Evolutionary conservation across 179 eudicot genomes (phyloP).

Genomic region (Vitellaria paradoxa): DNA sequence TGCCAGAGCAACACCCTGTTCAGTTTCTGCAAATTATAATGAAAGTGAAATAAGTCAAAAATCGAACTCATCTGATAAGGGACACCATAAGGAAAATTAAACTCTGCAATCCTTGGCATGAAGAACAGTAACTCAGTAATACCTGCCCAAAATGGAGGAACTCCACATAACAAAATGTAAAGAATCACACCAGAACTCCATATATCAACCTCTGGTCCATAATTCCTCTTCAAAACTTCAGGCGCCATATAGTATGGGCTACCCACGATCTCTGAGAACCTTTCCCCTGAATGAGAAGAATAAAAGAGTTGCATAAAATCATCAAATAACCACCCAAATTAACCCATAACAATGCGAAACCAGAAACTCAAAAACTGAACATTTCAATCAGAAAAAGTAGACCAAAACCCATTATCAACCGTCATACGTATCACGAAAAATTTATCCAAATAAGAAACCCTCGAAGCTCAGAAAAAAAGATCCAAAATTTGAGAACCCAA

Average conservation of each 20-base stretch:
- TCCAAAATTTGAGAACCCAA: not conserved
- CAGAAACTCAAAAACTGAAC: not conserved
- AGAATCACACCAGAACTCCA: conserved; percentile 98
- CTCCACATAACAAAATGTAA: conserved; percentile 83
- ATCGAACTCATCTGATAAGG: not conserved
- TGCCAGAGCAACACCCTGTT: conserved; percentile 83
- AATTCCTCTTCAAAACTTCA: conserved; percentile 82
- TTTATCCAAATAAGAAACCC: not conserved
- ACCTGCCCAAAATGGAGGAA: conserved; percentile 99
- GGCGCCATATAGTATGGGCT: conserved; percentile 98
- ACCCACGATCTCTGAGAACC: conserved; percentile 84
- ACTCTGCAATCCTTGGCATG: not conserved
- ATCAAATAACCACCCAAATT: not conserved
- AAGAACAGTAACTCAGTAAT: not conserved
- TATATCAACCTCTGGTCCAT: conserved; percentile 89
- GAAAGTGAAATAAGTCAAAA: not conserved
- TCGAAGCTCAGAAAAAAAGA: not conserved
- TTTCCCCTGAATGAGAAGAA: conserved; percentile 46
- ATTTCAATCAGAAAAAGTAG: not conserved
- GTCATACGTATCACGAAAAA: not conserved
- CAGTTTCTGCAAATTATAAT: conserved; percentile 53
- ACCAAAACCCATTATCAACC: not conserved
- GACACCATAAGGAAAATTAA: not conserved
- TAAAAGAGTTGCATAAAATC: not conserved
- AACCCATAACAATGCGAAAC: not conserved